Base-by-base conservation (phyloP, 306 rosid genomes). In the Begonia fuchsioides region DNA sequence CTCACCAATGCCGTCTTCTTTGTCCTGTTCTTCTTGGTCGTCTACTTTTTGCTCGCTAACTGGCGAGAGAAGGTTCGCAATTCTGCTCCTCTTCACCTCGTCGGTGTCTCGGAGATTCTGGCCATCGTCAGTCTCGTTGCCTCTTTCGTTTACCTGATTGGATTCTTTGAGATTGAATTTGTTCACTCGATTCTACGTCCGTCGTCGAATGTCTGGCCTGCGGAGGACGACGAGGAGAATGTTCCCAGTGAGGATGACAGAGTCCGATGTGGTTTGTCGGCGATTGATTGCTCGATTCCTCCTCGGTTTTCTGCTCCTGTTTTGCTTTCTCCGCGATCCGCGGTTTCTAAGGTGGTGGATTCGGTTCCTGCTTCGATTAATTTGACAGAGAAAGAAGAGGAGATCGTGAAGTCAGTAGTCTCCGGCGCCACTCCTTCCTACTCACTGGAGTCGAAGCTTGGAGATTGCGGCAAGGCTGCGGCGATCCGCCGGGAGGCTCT, bases 1-100 rank as follows among this genome's bases (percentile, higher is more conserved):
- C 8, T 81, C 0, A 81, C 86, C 8, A 83, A 88, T 64, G 78
- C 59, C 1, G 52, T 76, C 10, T 84, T 81, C 78, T 84, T 88
- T 67, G 19, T 57, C 3, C 55, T 84, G 10, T 88, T 81, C 73
- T 88, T 81, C 84, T 81, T 93, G 8, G 90, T 84, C 0, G 82
- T 83, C 0, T 84, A 81, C 53, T 88, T 78, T 64, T 61, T 88
- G 59, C 93, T 88, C 44, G 72, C 65, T 53, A 66, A 87, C 12
- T 88, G 95, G 95, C 78, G 93, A 0, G 95, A 81, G 58, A 84
- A 88, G 80, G 76, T 88, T 72, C 77, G 97, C 3, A 76, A 74
- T 39, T 74, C 93, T 32, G 76, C 80, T 12, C 97, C 97, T 10
- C 90, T 88, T 35, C 93, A 83, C 43, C 63, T 74, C 49, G 60